These are phyloP conservation scores for Sherardia arvensis DNA, from an alignment of 257 asterid genomes.

Conservation along the genomic window DNA sequence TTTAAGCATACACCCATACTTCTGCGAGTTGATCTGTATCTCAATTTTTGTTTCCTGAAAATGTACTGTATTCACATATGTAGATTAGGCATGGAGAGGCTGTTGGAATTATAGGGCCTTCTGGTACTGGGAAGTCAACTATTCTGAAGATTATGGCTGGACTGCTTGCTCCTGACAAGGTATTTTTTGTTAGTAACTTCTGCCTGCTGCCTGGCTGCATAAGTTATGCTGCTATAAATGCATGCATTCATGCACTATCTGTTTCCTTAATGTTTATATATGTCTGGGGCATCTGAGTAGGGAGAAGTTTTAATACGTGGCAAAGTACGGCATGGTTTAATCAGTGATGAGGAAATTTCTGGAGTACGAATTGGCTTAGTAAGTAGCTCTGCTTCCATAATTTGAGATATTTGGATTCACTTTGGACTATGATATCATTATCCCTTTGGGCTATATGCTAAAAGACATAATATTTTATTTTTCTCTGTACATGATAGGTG, in stretches of 20 bases:
- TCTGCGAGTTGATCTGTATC: not conserved
- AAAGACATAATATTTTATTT: not conserved
- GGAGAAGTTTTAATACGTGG: conserved; percentile 95
- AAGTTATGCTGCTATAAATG: not conserved
- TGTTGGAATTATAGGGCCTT: conserved; percentile 98
- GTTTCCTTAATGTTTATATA: conserved; percentile 11
- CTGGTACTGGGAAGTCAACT: conserved; percentile 98
- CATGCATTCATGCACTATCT: not conserved
- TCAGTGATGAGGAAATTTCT: conserved; percentile 91
- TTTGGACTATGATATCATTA: not conserved
- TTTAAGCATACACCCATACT: not conserved
- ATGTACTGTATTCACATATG: conserved; percentile 16
- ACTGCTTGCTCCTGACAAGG: conserved; percentile 98
- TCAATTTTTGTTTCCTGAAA: not conserved
- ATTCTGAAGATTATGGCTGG: conserved; percentile 96
- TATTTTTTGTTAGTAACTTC: conserved; percentile 21
- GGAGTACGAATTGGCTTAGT: conserved; percentile 99
- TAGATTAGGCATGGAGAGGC: conserved; percentile 99
- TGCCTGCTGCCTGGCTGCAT: not conserved
- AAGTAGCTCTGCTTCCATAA: conserved; percentile 17
- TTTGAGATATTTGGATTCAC: not conserved
- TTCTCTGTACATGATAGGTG: conserved; percentile 49
- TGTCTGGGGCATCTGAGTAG: conserved; percentile 29
- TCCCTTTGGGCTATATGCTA: not conserved
- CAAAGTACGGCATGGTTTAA: conserved; percentile 72